Base-by-base conservation (phyloP, 768 basidiomycete species). In the Boletus huronensis region DNA sequence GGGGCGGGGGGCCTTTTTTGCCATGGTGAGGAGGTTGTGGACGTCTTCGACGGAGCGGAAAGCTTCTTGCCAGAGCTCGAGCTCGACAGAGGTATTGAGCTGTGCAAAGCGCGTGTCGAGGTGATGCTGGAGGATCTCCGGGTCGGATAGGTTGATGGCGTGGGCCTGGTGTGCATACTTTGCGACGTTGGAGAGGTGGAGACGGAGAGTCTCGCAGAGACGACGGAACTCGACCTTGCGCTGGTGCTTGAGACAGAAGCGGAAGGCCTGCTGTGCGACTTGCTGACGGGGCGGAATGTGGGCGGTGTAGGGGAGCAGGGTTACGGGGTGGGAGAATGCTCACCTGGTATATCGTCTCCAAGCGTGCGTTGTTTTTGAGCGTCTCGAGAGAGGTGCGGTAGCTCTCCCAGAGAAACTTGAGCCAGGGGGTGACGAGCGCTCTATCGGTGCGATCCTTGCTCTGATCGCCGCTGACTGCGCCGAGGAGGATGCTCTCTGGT, bases 21-120 rank as follows among this genome's bases (percentile, higher is more conserved):
- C 88, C 82, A 93, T 86, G 11, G 87, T 90, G 60, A 99, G 83
- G 34, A 98, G 81, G 64, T 94, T 93, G 76, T 98, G 96, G 36
- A 98, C 90, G 70, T 99, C 96, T 72, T 99, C 96, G 56, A 98
- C 93, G 39, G 93, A 93, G 56, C 96, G 89, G 82, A 98, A 99
- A 10, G 93, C 96, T 66, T 98, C 96, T 67, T 98, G 95, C 96
- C 96, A 99, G 26, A 99, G 81, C 74, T 99, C 96, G 59, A 99
- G 86, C 71, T 98, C 94, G 62, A 98, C 94, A 1, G 94, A 94
- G 19, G 93, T 90, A 65, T 94, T 93, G 58, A 98, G 83, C 76
- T 98, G 95, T 26, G 91, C 90, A 70, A 99, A 98, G 52, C 95
- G 92, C 17, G 93, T 95, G 69, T 98, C 96, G 56, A 98, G 88